Evolutionary conservation across 2,329 filamentous ascomycete genomes (phyloP).

Genomic region (Aspergillus sergii): DNA sequence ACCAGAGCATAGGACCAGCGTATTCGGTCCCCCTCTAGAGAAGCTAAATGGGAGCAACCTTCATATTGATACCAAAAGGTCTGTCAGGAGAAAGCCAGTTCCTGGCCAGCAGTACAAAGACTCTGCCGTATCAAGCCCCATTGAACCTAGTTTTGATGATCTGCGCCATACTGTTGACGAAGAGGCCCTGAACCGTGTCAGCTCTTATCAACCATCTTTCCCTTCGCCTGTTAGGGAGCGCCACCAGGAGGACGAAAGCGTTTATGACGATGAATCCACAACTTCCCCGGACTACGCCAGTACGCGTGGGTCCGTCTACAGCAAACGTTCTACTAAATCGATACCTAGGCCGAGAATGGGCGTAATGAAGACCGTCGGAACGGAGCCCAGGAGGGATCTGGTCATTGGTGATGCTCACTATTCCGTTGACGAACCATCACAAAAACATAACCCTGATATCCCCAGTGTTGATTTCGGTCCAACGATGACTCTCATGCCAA

Average conservation of each 20-base stretch:
- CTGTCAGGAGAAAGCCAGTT: slow-evolving; percentile 57
- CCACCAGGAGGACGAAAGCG: slow-evolving; percentile 40
- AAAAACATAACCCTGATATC: slow-evolving; percentile 56
- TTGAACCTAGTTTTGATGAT: slow-evolving; percentile 44
- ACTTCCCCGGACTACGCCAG: slow-evolving; percentile 79
- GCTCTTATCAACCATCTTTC: slow-evolving; percentile 30
- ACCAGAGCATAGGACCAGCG: slow-evolving; percentile 18
- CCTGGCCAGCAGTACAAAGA: slow-evolving; percentile 39
- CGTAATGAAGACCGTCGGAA: slow-evolving; percentile 75
- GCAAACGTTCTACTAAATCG: slow-evolving; percentile 42
- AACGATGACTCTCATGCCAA: slow-evolving; percentile 69
- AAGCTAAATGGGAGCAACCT: slow-evolving; percentile 17
- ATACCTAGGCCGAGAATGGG: slow-evolving; percentile 70
- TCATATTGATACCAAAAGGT: slow-evolving; percentile 45
- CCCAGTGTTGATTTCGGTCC: slow-evolving; percentile 84
- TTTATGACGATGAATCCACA: slow-evolving; percentile 65
- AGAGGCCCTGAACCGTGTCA: slow-evolving; percentile 54
- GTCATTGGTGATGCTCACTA: slow-evolving; percentile 53
- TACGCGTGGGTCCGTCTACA: slow-evolving; percentile 58
- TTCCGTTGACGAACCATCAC: slow-evolving; percentile 34
- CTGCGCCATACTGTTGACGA: slow-evolving; percentile 49
- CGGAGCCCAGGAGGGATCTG: slow-evolving; percentile 46
- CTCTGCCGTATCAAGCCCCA: slow-evolving; percentile 22
- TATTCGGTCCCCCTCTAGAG: slow-evolving; percentile 9
- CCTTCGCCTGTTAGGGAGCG: slow-evolving; percentile 30